Evolutionary conservation across 179 eudicot genomes (phyloP).

Genomic region (Spergularia azorica): DNA sequence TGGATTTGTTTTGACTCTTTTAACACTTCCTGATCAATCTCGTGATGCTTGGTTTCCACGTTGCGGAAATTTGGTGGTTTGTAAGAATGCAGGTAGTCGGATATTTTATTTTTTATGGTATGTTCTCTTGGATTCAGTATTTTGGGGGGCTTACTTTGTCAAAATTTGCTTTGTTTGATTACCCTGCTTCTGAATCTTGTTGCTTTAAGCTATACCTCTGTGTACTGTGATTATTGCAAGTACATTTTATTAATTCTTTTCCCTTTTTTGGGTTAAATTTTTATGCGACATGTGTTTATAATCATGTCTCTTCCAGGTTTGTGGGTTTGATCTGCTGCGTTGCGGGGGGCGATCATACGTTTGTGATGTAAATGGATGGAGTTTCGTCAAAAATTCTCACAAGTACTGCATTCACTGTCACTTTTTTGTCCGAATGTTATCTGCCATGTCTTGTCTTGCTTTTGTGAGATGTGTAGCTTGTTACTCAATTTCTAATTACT

Average conservation of each 20-base stretch:
- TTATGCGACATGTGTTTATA: slow-evolving; percentile 11
- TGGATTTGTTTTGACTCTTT: not conserved
- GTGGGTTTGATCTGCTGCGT: slow-evolving; percentile 98
- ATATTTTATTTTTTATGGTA: not conserved
- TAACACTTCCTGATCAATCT: not conserved
- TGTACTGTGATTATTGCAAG: not conserved
- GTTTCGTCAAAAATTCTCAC: slow-evolving; percentile 95
- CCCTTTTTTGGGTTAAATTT: not conserved
- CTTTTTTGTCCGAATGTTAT: not conserved
- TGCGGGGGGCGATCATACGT: slow-evolving; percentile 94
- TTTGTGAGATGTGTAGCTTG: slow-evolving; percentile 11
- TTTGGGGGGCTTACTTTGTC: not conserved
- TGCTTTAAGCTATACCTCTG: not conserved
- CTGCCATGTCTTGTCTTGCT: not conserved
- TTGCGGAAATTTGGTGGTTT: not conserved
- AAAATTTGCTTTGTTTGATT: too few relatives aligned
- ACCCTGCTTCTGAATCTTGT: too few relatives aligned
- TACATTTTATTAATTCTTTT: slow-evolving; percentile 4
- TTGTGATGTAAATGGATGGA: slow-evolving; percentile 99
- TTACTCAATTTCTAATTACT: not conserved
- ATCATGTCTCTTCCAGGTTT: slow-evolving; percentile 58
- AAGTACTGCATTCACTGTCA: slow-evolving; percentile 46
- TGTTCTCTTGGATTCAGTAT: not conserved
- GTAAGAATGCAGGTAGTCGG: not conserved
- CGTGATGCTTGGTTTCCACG: not conserved